phyloP scores from a whole-genome alignment of 768 basidiomycete genomes.

The Lactarius indigo region DNA sequence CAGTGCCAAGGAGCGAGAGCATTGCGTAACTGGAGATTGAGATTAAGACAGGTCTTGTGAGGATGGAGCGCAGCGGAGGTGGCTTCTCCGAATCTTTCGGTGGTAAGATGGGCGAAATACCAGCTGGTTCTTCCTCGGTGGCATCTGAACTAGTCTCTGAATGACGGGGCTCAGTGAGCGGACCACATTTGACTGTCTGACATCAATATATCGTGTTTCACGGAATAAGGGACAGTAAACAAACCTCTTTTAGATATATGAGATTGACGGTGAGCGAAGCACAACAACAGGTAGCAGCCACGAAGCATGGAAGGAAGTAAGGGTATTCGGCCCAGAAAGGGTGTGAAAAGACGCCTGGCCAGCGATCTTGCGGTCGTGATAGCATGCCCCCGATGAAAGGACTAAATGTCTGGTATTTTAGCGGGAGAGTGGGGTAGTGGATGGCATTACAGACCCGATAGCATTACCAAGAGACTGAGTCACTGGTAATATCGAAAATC shows the following conservation, averaged over 20 bases:
- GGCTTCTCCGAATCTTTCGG: conserved; percentile 10
- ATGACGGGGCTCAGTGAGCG: not conserved
- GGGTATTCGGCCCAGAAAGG: conserved; percentile 27
- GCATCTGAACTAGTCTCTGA: not conserved
- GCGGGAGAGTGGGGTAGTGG: not conserved
- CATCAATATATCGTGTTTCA: not conserved
- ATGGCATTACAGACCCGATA: too few species aligned
- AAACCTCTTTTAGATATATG: conserved; percentile 5
- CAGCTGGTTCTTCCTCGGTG: not conserved
- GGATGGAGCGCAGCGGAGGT: conserved; percentile 32
- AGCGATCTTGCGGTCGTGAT: conserved; percentile 27
- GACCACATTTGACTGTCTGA: not conserved
- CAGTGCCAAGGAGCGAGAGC: conserved; percentile 42
- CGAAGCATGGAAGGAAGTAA: conserved; percentile 27
- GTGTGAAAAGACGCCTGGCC: conserved; percentile 20
- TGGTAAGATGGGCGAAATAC: too few species aligned
- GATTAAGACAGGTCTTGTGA: conserved; percentile 33
- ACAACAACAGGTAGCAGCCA: not conserved
- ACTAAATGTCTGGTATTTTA: not conserved
- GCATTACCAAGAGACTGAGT: not conserved
- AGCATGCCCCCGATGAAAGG: conserved; percentile 26
- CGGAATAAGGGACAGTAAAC: not conserved
- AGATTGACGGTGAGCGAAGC: not conserved
- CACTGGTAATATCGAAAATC: not conserved
- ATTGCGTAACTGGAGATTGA: conserved; percentile 42